These are phyloP conservation scores for Hymenoscyphus albidus DNA, from an alignment of 2,329 filamentous ascomycete genomes.

Conservation along the genomic window DNA sequence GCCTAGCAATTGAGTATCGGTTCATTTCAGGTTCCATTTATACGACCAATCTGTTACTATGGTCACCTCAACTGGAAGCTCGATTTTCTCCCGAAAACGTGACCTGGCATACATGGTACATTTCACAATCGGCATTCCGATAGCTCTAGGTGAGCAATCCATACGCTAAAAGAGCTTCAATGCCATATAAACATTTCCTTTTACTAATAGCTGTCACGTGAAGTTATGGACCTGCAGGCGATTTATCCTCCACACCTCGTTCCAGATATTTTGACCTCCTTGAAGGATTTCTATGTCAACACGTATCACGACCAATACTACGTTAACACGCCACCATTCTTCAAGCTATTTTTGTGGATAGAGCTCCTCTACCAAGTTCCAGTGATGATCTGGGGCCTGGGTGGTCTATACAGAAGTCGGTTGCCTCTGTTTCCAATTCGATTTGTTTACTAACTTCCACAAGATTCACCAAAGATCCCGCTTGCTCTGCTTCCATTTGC, in stretches of 20 bases:
- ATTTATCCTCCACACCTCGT: constrained; percentile 52
- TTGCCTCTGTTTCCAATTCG: neutral
- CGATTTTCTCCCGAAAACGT: constrained; percentile 31
- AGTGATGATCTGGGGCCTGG: constrained; percentile 55
- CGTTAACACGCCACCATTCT: constrained; percentile 55
- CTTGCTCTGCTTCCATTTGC: constrained; percentile 58
- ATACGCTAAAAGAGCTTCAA: neutral
- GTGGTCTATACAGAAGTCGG: constrained; percentile 49
- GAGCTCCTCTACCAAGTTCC: constrained; percentile 60
- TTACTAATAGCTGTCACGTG: constrained; percentile 13
- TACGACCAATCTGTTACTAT: neutral
- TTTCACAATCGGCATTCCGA: constrained; percentile 57
- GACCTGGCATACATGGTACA: constrained; percentile 49
- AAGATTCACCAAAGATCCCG: constrained; percentile 54
- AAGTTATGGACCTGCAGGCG: constrained; percentile 58
- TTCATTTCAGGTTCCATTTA: neutral
- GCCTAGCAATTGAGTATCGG: neutral
- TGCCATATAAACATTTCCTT: too few species aligned
- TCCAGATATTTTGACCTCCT: constrained; percentile 44
- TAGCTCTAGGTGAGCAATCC: constrained; percentile 53
- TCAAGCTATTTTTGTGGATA: constrained; percentile 52
- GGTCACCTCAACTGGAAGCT: constrained; percentile 8
- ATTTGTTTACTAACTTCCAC: constrained; percentile 7
- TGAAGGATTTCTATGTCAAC: constrained; percentile 55
- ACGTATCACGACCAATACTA: constrained; percentile 65